Base-by-base conservation (phyloP, 768 basidiomycete genomes). In the Suillus placidus region DNA sequence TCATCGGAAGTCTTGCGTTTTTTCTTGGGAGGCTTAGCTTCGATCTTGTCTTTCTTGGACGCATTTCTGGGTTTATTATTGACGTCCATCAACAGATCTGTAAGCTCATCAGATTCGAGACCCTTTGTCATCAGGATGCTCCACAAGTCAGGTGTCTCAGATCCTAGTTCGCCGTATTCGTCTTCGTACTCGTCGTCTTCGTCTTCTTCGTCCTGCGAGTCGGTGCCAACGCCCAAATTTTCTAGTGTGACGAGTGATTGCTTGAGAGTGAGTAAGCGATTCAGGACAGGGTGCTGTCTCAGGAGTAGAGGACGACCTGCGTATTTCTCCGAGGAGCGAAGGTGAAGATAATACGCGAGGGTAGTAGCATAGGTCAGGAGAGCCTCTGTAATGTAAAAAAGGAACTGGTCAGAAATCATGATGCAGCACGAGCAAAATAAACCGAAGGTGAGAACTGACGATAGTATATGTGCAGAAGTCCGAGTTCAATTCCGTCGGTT, bases 301-400 rank as follows among this genome's bases (percentile, higher is more conserved):
- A 94, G 83, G 45, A 85, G 83, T 66, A 86, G 83, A 12, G 86
- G 90, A 42, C 82, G 84, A 63, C 82, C 81, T 8, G 85, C 81
- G 73, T 88, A 88, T 77, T 90, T 86, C 66, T 85, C 81, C 47
- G 84, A 84, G 30, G 91, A 82, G 20, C 92, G 87, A n/a, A 99
- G 83, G 75, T 95, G 88, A 47, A 99, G 80, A 79, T 97, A 98
- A 80, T 95, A 98, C 1, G 95, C 92, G 54, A 99, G 88, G 2
- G 88, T 90, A 1, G 95, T 93, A 23, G 93, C 84, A 73, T 99
- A 99, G 10, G 95, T 94, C 43, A 97, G 80, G 2, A 97, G 82
- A 1, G 95, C 86, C 82, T 99, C 96, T 98, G 76, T 35, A 67
- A 61, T 20, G 30, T 66, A 23, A 43, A 42, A 43, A 45, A 63